phyloP scores from a whole-genome alignment of 2,329 filamentous ascomycete genomes.

The Apiospora kogelbergensis region DNA sequence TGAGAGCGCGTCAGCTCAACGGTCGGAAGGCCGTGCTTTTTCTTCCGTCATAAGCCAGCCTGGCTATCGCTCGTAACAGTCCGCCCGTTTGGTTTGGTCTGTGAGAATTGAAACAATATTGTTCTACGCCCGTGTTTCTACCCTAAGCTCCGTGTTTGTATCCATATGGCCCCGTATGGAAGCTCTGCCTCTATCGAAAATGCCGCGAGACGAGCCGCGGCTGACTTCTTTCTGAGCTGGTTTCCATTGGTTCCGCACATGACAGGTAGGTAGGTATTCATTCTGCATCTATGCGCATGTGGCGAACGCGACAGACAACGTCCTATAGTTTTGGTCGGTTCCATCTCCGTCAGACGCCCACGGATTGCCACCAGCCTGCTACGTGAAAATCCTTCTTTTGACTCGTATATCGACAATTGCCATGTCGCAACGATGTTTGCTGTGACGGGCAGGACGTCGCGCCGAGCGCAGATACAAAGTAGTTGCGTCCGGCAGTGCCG shows the following conservation, averaged over 20 bases:
- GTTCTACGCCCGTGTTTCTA: slow-evolving; percentile 5
- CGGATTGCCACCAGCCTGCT: neutral
- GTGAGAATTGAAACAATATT: neutral
- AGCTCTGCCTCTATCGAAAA: neutral
- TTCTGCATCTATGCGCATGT: neutral
- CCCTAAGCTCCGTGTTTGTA: neutral
- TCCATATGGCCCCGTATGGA: neutral
- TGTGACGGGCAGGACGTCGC: neutral
- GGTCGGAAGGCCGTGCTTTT: neutral
- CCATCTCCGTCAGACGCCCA: neutral
- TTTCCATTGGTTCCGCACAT: neutral
- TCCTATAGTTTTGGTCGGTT: neutral
- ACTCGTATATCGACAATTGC: neutral
- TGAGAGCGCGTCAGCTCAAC: neutral
- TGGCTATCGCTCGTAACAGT: neutral
- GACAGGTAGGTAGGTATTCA: neutral
- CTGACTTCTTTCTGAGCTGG: neutral
- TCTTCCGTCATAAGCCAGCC: neutral
- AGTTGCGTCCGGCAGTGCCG: neutral
- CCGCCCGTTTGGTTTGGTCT: slow-evolving; percentile 2
- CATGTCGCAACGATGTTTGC: neutral
- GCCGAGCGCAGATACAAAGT: neutral
- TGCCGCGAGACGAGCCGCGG: neutral
- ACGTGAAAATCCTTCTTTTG: neutral
- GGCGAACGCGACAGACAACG: neutral